Evolutionary conservation across 164 flowering plant genomes (phyloP), one percentile per base, ranked within the genome.

Genomic region (Dillenia turbinata): DNA sequence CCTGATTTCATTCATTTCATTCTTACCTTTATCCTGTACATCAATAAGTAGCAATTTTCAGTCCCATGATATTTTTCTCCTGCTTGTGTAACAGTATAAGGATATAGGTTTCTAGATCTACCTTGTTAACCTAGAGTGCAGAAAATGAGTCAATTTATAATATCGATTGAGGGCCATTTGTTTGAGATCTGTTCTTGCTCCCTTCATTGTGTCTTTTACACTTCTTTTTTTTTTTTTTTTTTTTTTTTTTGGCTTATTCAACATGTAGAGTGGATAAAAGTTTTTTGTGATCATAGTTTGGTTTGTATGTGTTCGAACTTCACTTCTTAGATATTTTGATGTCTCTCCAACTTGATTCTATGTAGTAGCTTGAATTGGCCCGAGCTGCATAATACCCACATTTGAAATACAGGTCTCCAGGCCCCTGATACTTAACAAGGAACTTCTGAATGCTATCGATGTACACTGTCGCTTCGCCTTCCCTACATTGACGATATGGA

Each of bases 261-360:
- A 33, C 40, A 33, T 4, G 40, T 33, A 33, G 40, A 0, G 40
- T 33, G 40, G 40, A 33, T 5, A 33, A 33, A 33, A 33, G 40
- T 6, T 5, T 33, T 33, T 4, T 33, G 40, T 33, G 40, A 33
- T 33, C 40, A 33, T 33, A 33, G 40, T 33, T 33, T 33, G 40
- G 5, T 33, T 4, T 33, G 5, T 7, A 33, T 33, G 40, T 33
- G 40, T 7, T 33, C 5, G 40, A 33, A 33, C 40, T 33, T 33
- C 40, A 33, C 40, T 33, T 33, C 40, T 33, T 33, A 7, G 4
- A 67, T 11, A 71, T 55, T 48, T 71, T 71, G 65, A 75, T 69
- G 33, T 24, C 60, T 47, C 15, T 75, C 75, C 78, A 71, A 47
- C 72, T 65, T n/a, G 78, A 75, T 54, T 75, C 78, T 75, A 75